Conservation (phyloP, 2,329 filamentous ascomycete genomes). For the Talaromyces islandicus region DNA sequence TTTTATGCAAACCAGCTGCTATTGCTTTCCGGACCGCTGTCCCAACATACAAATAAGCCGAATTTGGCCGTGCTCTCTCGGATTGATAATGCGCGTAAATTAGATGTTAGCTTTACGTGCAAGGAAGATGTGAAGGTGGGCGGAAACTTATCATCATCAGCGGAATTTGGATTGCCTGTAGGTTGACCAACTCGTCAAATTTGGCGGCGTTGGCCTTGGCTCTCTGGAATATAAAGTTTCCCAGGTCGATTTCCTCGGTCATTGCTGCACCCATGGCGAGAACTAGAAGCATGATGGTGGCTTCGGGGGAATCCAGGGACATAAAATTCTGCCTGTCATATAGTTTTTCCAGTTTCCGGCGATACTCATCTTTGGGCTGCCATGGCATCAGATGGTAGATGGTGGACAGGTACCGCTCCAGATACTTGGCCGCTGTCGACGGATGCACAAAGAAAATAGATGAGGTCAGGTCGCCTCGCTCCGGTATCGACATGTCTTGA, state of each 20-base stretch:
- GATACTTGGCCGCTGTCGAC: constrained; percentile 31
- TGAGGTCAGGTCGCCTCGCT: constrained; percentile 12
- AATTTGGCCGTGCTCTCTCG: constrained; percentile 41
- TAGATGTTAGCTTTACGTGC: constrained; percentile 11
- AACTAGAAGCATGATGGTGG: constrained; percentile 33
- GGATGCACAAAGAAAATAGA: constrained; percentile 34
- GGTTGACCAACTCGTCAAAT: constrained; percentile 41
- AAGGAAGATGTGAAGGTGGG: not conserved
- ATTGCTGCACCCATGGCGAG: constrained; percentile 35
- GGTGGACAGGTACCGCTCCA: constrained; percentile 37
- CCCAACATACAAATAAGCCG: constrained; percentile 37
- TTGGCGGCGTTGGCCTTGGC: constrained; percentile 33
- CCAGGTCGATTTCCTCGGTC: constrained; percentile 34
- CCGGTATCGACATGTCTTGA: constrained; percentile 21
- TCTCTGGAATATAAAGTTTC: constrained; percentile 39
- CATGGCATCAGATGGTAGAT: constrained; percentile 36
- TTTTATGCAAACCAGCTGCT: constrained; percentile 41
- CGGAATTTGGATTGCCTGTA: constrained; percentile 39
- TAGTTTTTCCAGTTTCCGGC: constrained; percentile 29
- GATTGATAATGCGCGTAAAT: constrained; percentile 38
- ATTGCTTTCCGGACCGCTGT: constrained; percentile 38
- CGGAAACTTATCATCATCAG: constrained; percentile 45
- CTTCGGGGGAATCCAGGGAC: constrained; percentile 29
- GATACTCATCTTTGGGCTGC: constrained; percentile 28
- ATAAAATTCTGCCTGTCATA: constrained; percentile 26